These are phyloP conservation scores for Tulasnella sp. DNA, from an alignment of 768 basidiomycete genomes.

Conservation along the genomic window DNA sequence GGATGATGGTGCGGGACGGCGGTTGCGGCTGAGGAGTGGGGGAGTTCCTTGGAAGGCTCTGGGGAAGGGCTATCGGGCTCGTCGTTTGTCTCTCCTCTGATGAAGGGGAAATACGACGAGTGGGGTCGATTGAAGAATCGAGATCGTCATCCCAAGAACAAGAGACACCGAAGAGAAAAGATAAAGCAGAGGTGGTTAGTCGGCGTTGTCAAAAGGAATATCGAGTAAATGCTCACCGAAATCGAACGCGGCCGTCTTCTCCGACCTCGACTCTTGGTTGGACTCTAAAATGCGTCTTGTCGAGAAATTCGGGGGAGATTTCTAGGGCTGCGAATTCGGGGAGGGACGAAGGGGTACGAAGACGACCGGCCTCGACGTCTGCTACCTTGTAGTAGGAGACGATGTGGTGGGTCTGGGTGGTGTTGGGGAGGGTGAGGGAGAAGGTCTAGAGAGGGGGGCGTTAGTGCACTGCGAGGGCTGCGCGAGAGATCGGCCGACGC, in stretches of 20 bases:
- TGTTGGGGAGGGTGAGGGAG: constrained; percentile 75
- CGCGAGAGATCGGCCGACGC: constrained; percentile 29
- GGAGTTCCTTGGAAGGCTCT: constrained; percentile 6
- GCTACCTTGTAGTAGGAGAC: constrained; percentile 92
- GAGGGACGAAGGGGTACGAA: constrained; percentile 79
- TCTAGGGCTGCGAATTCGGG: constrained; percentile 81
- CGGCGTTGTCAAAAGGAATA: neutral
- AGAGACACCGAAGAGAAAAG: neutral
- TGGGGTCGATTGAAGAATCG: neutral
- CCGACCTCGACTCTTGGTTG: constrained; percentile 85
- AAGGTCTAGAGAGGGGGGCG: constrained; percentile 55
- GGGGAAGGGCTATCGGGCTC: constrained; percentile 7
- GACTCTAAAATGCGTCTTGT: constrained; percentile 84
- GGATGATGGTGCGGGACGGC: neutral
- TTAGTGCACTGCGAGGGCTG: constrained; percentile 11
- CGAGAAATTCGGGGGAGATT: constrained; percentile 80
- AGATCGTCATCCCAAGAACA: neutral
- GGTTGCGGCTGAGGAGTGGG: neutral
- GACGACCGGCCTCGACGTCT: constrained; percentile 81
- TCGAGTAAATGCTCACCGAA: constrained; percentile 33
- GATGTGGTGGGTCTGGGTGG: constrained; percentile 65
- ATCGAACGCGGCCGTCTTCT: constrained; percentile 70
- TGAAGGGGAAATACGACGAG: constrained; percentile 1
- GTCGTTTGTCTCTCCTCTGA: constrained; percentile 10
- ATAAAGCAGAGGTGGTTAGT: neutral